phyloP scores from a whole-genome alignment of 208 protist species.

The Crithidia bombi region DNA sequence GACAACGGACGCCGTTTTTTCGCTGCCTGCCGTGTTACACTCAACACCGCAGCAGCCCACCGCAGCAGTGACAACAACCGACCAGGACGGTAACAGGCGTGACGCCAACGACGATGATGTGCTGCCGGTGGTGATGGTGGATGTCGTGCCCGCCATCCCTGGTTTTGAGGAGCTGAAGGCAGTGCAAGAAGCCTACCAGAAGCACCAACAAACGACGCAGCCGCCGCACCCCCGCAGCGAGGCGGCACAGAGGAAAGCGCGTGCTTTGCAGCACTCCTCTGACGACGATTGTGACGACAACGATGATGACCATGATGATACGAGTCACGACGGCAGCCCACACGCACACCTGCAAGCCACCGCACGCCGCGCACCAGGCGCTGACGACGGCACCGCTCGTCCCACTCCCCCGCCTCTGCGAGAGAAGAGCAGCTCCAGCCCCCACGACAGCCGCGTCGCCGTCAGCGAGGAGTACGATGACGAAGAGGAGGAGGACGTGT shows the following conservation, averaged over 20 bases:
- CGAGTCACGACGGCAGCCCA: conserved; percentile 8
- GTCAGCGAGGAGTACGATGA: conserved; percentile 3
- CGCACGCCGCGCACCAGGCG: background rate
- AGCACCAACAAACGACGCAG: conserved; percentile 8
- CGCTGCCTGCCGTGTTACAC: background rate
- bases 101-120: background rate
- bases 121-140: background rate
- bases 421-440: no score
- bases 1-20: background rate
- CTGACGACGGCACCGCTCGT: conserved; percentile 2
- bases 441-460: background rate
- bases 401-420: background rate
- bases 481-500: conserved; percentile 4
- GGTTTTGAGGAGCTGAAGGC: conserved; percentile 15
- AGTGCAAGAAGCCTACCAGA: conserved; percentile 10
- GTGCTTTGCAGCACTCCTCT: conserved; percentile 4
- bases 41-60: background rate
- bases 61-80: background rate
- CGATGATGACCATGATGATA: background rate
- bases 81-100: background rate
- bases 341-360: background rate
- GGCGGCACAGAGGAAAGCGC: conserved; percentile 5
- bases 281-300: conserved; percentile 6
- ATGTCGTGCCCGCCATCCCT: conserved; percentile 21
- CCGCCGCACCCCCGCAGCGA: conserved; percentile 27